Conservation (phyloP, 805 yeast genomes). For the Lipomyces spencermartinsiae region DNA sequence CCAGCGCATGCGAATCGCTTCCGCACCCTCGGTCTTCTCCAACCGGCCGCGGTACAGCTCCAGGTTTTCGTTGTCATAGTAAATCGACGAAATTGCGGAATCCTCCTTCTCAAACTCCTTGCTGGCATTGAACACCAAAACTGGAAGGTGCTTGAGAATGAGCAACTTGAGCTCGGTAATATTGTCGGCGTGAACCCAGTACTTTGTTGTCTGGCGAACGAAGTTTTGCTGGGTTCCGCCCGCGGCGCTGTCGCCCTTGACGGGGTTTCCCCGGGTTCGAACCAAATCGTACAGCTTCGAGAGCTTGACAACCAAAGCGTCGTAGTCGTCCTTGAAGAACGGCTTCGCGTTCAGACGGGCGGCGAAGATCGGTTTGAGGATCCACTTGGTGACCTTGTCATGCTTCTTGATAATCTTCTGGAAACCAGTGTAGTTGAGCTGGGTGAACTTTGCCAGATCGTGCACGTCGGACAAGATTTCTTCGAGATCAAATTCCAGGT, state of each 20-base stretch:
- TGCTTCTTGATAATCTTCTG: constrained; percentile 96
- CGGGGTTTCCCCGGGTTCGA: constrained; percentile 94
- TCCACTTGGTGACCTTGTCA: constrained; percentile 84
- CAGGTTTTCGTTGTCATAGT: constrained; percentile 87
- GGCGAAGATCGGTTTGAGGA: constrained; percentile 88
- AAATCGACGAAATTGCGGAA: constrained; percentile 94
- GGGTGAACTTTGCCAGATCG: constrained; percentile 90
- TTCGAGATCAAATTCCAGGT: constrained; percentile 73
- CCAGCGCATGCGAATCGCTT: constrained; percentile 98
- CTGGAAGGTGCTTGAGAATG: constrained; percentile 93
- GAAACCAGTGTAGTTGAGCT: constrained; percentile 95
- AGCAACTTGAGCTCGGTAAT: constrained; percentile 94
- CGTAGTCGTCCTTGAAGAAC: constrained; percentile 94
- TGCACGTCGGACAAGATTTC: constrained; percentile 97
- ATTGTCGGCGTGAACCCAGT: constrained; percentile 99
- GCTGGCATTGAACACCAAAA: constrained; percentile 92
- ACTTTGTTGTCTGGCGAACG: constrained; percentile 97
- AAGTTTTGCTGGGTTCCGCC: constrained; percentile 98
- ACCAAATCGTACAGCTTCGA: constrained; percentile 90
- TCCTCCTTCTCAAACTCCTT: constrained; percentile 96
- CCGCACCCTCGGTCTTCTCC: constrained; percentile 98
- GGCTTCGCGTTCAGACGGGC: constrained; percentile 93
- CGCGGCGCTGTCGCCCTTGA: constrained; percentile 93
- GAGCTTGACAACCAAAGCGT: constrained; percentile 82
- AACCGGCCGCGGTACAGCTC: constrained; percentile 94